Evolutionary conservation across 345 rosid species (phyloP), one percentile per base, ranked within the genome.

Genomic region (Toxicodendron radicans): DNA sequence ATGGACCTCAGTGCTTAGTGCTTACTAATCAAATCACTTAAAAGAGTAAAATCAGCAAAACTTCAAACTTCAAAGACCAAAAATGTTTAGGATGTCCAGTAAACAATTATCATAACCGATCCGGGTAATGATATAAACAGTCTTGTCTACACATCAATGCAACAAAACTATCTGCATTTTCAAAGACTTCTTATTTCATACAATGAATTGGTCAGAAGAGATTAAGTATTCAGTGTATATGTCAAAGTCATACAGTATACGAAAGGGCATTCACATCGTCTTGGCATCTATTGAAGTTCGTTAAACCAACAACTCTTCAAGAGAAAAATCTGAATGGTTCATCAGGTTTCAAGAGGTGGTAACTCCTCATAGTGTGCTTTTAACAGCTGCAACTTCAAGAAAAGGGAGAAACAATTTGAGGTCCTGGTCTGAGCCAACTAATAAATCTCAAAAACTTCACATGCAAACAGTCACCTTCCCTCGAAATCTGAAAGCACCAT

Each of bases 401-500:
- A 78, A 68, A 73, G 68, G 66, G 67, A 72, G 74, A 72, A 63
- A 76, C 46, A 75, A 75, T 81, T 81, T 73, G 72, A 79, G 83
- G 67, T 70, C 74, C 73, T 60, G 74, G 24, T 3, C 56, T 65
- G 58, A 72, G 74, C 78, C 80, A 67, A 23, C 67, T 35, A 64
- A 68, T 64, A 56, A 68, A 41, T 74, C 74, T 75, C 80, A 75
- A 75, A 67, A 66, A 72, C 57, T 70, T 67, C 20, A 64, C 61
- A 71, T 24, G 82, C 78, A 71, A 51, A 63, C 79, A 65, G 77
- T 85, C 84, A 83, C 78, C 87, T 83, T 56, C 64, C 73, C 70
- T 51, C 32, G 13, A 11, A 59, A 79, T 80, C 88, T 87, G 87
- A 57, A 85, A 83, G 72, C 81, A 80, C 60, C 72, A 77, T 70